phyloP scores from a whole-genome alignment of 176 grass and related monocot genomes.

The Tuctoria greenei region DNA sequence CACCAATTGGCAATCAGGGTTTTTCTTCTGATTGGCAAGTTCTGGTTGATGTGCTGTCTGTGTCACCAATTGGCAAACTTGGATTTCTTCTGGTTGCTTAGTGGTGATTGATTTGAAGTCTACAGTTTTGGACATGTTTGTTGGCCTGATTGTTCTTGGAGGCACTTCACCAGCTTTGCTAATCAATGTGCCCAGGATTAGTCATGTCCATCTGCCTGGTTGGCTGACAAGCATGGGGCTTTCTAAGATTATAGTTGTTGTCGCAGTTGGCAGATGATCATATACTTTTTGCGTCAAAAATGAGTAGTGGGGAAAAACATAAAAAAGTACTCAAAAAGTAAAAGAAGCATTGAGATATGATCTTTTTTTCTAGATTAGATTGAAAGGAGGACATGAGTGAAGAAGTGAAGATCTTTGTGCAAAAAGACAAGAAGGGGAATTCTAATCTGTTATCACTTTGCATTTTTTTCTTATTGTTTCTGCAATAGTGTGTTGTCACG shows the following conservation, averaged over 20 bases:
- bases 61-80: neutral
- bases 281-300: constrained; percentile 17
- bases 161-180: neutral
- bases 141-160: constrained; percentile 5
- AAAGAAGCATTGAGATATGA: neutral
- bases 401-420: constrained; percentile 3
- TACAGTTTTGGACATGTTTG: neutral
- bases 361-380: neutral
- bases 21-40: no score
- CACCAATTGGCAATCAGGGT: neutral
- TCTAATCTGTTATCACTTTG: constrained; percentile 26
- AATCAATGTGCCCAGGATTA: constrained; percentile 16
- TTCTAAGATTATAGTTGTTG: neutral
- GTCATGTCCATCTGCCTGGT: neutral
- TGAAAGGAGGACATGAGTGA: neutral
- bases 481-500: constrained; percentile 48
- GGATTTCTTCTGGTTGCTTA: constrained; percentile 10
- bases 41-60: neutral
- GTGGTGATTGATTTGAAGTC: neutral
- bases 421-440: constrained; percentile 10
- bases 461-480: constrained; percentile 46
- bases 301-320: neutral
- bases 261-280: neutral
- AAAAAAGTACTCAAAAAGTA: neutral
- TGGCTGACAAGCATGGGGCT: constrained; percentile 25